phyloP scores from a whole-genome alignment of 2,329 filamentous ascomycete genomes.

The Sarocladium brachiariae region DNA sequence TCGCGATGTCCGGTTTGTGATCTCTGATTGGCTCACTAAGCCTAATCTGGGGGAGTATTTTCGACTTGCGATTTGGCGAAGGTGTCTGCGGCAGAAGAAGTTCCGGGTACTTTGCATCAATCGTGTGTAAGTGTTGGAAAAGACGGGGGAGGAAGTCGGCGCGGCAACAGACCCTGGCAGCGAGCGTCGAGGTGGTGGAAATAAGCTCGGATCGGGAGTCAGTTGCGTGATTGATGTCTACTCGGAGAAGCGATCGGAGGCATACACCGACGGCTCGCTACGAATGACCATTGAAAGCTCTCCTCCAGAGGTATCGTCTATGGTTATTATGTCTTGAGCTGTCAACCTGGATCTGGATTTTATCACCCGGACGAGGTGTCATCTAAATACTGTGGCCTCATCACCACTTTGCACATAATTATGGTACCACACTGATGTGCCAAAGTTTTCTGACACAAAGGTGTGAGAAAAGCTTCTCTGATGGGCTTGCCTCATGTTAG shows the following conservation, averaged over 20 bases:
- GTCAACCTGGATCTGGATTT: too few species aligned
- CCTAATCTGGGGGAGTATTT: constrained; percentile 10
- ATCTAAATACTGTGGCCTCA: background rate
- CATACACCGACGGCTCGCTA: too few species aligned
- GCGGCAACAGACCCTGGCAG: constrained; percentile 1
- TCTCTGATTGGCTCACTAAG: constrained; percentile 25
- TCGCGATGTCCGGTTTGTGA: constrained; percentile 31
- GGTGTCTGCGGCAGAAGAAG: background rate
- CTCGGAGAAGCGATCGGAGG: background rate
- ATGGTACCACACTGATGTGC: too few species aligned
- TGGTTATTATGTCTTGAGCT: too few species aligned
- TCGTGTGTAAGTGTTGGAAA: constrained; percentile 2
- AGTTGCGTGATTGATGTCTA: constrained; percentile 7
- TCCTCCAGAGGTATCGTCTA: too few species aligned
- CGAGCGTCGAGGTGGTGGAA: background rate
- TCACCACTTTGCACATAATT: background rate
- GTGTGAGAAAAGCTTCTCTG: background rate
- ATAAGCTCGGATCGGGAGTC: background rate
- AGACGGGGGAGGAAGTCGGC: constrained; percentile 1
- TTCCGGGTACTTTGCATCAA: background rate
- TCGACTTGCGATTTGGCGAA: constrained; percentile 2
- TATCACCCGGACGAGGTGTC: background rate
- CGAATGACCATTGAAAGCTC: too few species aligned
- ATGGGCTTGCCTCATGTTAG: background rate
- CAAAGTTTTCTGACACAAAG: too few species aligned